Evolutionary conservation across 805 yeast species (phyloP).

Genomic region (Geotrichum ghanense): DNA sequence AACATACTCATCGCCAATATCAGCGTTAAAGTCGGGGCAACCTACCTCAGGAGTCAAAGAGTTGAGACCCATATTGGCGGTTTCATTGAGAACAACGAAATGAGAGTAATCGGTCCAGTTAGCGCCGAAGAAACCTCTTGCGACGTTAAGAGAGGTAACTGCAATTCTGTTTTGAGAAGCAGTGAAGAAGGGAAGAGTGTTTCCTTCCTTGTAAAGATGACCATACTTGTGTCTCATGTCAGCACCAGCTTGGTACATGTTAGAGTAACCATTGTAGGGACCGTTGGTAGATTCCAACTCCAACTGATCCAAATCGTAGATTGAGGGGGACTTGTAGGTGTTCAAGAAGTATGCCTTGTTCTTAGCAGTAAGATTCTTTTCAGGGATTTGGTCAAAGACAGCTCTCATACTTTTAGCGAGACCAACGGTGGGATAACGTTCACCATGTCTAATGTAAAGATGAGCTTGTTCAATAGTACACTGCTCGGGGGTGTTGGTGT

Average conservation of each 20-base stretch:
- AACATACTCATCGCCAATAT: constrained; percentile 13
- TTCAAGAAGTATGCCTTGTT: constrained; percentile 34
- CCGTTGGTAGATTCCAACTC: constrained; percentile 43
- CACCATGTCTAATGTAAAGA: constrained; percentile 45
- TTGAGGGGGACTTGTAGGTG: constrained; percentile 34
- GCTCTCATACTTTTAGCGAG: constrained; percentile 5
- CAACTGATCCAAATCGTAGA: constrained; percentile 27
- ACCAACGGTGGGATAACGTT: constrained; percentile 33
- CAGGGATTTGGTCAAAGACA: constrained; percentile 5
- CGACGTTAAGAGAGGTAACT: constrained; percentile 44
- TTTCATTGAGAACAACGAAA: constrained; percentile 36
- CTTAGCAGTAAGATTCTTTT: constrained; percentile 25
- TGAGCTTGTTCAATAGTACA: constrained; percentile 46
- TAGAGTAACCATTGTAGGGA: constrained; percentile 41
- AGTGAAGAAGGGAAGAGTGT: constrained; percentile 39
- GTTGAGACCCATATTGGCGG: constrained; percentile 40
- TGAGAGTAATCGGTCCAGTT: constrained; percentile 28
- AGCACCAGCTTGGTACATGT: constrained; percentile 39
- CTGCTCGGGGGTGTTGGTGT: constrained; percentile 38
- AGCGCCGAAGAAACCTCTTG: constrained; percentile 46
- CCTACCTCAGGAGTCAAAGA: constrained; percentile 38
- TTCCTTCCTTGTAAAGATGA: constrained; percentile 30
- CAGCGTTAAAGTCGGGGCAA: constrained; percentile 10
- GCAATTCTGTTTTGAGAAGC: constrained; percentile 45
- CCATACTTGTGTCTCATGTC: constrained; percentile 38